Conservation (phyloP, 1,139 yeast species). For the Kodamaea arcana region DNA sequence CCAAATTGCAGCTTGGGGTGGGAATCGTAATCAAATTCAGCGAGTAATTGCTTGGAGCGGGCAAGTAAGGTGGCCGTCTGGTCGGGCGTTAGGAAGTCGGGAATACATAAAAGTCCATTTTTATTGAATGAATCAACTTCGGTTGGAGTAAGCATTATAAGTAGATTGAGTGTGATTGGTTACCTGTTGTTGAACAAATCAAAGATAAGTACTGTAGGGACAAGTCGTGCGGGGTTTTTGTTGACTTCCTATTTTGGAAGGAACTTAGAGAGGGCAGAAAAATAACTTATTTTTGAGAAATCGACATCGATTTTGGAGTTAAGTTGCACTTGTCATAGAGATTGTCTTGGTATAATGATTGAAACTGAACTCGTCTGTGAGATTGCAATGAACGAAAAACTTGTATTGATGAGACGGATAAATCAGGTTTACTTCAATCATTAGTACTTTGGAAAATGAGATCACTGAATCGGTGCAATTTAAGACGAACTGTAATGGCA, state of each 20-base stretch:
- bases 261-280: no score
- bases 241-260: no score
- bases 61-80: constrained; percentile 37
- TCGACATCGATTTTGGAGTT: constrained; percentile 21
- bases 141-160: constrained; percentile 23
- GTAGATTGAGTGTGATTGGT: no score
- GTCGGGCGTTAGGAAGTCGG: constrained; percentile 45
- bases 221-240: no score
- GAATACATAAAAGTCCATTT: constrained; percentile 64
- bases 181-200: no score
- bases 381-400: constrained; percentile 11
- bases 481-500: no score
- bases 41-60: constrained; percentile 44
- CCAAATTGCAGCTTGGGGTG: constrained; percentile 74
- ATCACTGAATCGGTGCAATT: no score
- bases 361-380: constrained; percentile 11
- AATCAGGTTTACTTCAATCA: constrained; percentile 5
- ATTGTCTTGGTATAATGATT: constrained; percentile 20
- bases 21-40: constrained; percentile 45
- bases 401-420: constrained; percentile 8
- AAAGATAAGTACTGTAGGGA: no score
- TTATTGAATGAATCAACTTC: constrained; percentile 44
- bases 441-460: no score
- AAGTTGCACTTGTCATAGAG: constrained; percentile 28
- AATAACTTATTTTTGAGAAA: no score